Percentiles rank a stretch among this genome's conserved stretches.
Conservation (phyloP, 345 rosid genomes). For the Salix purpurea region DNA sequence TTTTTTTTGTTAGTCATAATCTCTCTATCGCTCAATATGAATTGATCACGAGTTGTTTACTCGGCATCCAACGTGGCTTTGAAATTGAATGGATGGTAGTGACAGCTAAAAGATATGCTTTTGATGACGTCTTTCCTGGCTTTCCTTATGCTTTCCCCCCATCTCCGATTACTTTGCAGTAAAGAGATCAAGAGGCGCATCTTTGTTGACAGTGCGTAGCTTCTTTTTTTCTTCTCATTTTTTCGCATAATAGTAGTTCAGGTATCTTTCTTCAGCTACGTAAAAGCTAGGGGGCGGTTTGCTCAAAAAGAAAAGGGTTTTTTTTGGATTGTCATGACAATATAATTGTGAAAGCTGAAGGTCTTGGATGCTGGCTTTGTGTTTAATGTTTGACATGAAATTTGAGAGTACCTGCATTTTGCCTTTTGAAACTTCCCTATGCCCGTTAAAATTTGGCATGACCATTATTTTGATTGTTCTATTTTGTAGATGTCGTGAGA, state of each 20-base stretch:
- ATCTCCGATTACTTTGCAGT: background rate
- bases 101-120: constrained; percentile 1
- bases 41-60: background rate
- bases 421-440: background rate
- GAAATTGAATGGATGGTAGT: constrained; percentile 3
- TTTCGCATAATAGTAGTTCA: background rate
- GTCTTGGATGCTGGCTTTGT: background rate
- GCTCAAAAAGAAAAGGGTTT: background rate
- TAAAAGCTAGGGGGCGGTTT: background rate
- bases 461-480: background rate
- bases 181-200: background rate
- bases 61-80: background rate
- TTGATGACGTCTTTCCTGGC: background rate
- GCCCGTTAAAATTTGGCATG: background rate
- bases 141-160: background rate
- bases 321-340: background rate
- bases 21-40: background rate
- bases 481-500: constrained; percentile 70
- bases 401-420: background rate
- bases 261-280: background rate
- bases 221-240: background rate
- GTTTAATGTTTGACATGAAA: background rate
- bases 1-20: background rate
- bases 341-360: background rate
- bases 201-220: background rate